Evolutionary conservation across 495 filamentous ascomycete species (phyloP).

Genomic region (Annulohypoxylon nitens): DNA sequence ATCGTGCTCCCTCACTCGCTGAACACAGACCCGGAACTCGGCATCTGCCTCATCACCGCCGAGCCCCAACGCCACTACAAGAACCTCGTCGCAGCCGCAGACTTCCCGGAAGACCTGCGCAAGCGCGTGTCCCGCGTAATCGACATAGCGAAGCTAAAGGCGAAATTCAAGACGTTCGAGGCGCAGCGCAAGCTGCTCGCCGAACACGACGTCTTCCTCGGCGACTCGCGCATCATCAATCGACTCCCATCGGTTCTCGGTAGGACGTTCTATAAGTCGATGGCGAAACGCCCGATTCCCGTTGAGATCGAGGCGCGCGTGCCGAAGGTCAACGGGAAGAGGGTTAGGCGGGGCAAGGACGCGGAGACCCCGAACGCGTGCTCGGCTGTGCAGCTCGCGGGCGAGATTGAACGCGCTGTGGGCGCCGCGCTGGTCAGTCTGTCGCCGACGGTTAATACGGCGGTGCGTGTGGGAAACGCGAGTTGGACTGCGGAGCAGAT

Average conservation of each 20-base stretch:
- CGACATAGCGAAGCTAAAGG: conserved; percentile 82
- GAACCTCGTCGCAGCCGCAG: conserved; percentile 79
- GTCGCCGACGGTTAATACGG: conserved; percentile 72
- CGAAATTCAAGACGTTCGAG: conserved; percentile 89
- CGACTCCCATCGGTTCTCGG: conserved; percentile 82
- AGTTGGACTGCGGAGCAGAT: conserved; percentile 80
- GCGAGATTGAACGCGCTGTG: conserved; percentile 59
- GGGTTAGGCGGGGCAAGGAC: conserved; percentile 65
- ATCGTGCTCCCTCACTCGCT: conserved; percentile 76
- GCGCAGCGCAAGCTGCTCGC: conserved; percentile 82
- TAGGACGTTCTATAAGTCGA: conserved; percentile 85
- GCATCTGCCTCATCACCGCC: conserved; percentile 56
- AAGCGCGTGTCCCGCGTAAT: conserved; percentile 84
- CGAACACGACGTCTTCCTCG: conserved; percentile 89
- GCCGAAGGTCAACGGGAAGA: conserved; percentile 75
- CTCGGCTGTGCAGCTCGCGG: conserved; percentile 42
- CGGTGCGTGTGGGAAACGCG: conserved; percentile 78
- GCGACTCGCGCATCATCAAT: conserved; percentile 84
- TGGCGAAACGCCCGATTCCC: conserved; percentile 87
- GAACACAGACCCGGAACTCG: conserved; percentile 58
- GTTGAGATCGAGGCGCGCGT: conserved; percentile 75
- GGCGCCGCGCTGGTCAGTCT: conserved; percentile 79
- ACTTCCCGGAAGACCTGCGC: conserved; percentile 79
- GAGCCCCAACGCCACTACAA: conserved; percentile 92
- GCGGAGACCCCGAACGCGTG: conserved; percentile 52